Conservation (phyloP, 148 eudicot genomes). For the Cornus florida region DNA sequence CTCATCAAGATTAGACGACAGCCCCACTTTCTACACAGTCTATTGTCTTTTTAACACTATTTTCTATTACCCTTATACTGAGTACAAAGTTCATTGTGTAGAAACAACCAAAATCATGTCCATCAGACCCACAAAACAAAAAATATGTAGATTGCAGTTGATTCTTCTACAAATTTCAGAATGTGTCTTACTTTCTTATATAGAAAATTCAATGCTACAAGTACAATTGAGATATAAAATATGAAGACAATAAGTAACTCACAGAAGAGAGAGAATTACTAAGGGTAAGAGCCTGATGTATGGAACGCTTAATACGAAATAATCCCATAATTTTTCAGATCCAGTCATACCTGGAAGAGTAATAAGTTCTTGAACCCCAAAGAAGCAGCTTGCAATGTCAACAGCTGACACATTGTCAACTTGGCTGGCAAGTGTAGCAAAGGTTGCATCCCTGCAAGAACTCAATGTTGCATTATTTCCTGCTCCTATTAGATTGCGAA, state of each 20-base stretch:
- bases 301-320: not conserved
- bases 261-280: not conserved
- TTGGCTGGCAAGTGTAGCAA: conserved; percentile 80
- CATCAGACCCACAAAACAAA: no score
- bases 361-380: conserved; percentile 73
- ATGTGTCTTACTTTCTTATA: no score
- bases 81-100: no score
- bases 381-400: conserved; percentile 79
- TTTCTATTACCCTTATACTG: no score
- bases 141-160: no score
- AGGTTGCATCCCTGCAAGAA: conserved; percentile 93
- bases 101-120: no score
- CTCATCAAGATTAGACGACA: no score
- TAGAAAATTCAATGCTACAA: not conserved
- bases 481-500: conserved; percentile 59
- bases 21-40: no score
- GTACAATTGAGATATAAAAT: not conserved
- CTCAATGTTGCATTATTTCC: conserved; percentile 70
- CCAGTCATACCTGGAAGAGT: conserved; percentile 37
- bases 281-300: not conserved
- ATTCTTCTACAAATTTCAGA: no score
- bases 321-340: not conserved
- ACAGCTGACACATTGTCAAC: conserved; percentile 62
- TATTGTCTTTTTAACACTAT: no score
- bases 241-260: not conserved